Base-by-base conservation (phyloP, 768 basidiomycete species). In the Candolleomyces aberdarensis region DNA sequence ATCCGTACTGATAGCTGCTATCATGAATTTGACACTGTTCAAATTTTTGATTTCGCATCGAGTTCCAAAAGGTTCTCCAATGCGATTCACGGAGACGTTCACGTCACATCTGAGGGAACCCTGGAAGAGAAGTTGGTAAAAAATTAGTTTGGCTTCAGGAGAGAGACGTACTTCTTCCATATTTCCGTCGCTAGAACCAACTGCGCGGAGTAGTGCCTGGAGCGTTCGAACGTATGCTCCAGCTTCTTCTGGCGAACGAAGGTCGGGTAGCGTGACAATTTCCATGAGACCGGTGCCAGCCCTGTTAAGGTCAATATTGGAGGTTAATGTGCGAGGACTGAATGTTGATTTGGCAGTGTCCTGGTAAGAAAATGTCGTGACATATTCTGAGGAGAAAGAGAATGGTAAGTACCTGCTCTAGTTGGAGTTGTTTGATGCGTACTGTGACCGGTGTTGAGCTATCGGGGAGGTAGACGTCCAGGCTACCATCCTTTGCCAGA, bases 31-130 rank as follows among this genome's bases (percentile, higher is more conserved):
- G 47, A 97, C 80, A 57, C 94, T 94, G 70, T 98, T 98, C 47
- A 99, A 81, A 67, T 99, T 99, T 75, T 99, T 99, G 66, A 99
- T 86, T 74, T 99, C 96, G 68, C 94, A 96, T 32, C 96, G 86
- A 1, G 90, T 96, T 2, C 95, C 88, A 0, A 76, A 86, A 3
- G 83, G 73, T 6, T 82, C 74, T 9, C 88, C 87, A 46, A 76
- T 70, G 51, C 82, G 82, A 67, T 93, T 91, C 6, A 98, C 85
- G 5, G 96, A 98, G 5, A 98, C 88, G 67, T 99, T 98, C 31
- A 96, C 92, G 68, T 99, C 97, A 63, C 95, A 96, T 44, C 97
- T 82, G 36, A 98, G 79, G 6, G 96, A 98, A 0, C 96, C 96
- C 95, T 97, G 57, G 36, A 26, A 13, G 19, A 57, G 46, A 31